Conservation (phyloP, 495 filamentous ascomycete species). For the Sordaria brevicollis region DNA sequence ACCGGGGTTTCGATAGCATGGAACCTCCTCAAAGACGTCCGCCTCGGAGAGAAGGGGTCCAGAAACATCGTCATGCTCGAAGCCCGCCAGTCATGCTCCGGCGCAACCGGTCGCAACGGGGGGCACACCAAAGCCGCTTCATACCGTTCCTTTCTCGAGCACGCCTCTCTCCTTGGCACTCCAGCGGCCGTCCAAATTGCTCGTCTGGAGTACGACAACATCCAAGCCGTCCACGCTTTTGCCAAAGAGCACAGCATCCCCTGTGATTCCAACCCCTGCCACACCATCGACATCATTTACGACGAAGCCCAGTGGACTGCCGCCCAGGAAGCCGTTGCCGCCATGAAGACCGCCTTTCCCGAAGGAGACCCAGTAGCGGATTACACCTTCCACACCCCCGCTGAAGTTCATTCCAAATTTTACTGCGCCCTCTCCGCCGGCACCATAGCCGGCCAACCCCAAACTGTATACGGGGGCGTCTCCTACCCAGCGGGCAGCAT, state of each 20-base stretch:
- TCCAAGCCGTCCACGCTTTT: slow-evolving; percentile 43
- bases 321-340: slow-evolving; percentile 29
- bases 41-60: neutral
- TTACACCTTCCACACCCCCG: slow-evolving; percentile 35
- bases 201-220: slow-evolving; percentile 46
- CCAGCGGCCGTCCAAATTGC: slow-evolving; percentile 43
- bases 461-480: slow-evolving; percentile 41
- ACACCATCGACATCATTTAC: slow-evolving; percentile 51
- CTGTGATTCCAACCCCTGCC: slow-evolving; percentile 39
- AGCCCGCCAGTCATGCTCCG: slow-evolving; percentile 44
- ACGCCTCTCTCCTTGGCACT: slow-evolving; percentile 28
- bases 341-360: slow-evolving; percentile 36
- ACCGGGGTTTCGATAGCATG: slow-evolving; percentile 53
- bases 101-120: slow-evolving; percentile 54
- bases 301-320: slow-evolving; percentile 34
- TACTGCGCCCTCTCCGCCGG: slow-evolving; percentile 18
- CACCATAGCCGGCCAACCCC: slow-evolving; percentile 11
- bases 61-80: slow-evolving; percentile 46
- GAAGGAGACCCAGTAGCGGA: slow-evolving; percentile 27
- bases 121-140: slow-evolving; percentile 55
- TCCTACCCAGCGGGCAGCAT: slow-evolving; percentile 52
- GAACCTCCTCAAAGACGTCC: slow-evolving; percentile 35
- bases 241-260: slow-evolving; percentile 38
- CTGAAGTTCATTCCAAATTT: slow-evolving; percentile 39
- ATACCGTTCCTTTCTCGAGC: slow-evolving; percentile 43